These are phyloP conservation scores for Lasiosphaeria ovina DNA, from an alignment of 495 filamentous ascomycete species.

Conservation along the genomic window DNA sequence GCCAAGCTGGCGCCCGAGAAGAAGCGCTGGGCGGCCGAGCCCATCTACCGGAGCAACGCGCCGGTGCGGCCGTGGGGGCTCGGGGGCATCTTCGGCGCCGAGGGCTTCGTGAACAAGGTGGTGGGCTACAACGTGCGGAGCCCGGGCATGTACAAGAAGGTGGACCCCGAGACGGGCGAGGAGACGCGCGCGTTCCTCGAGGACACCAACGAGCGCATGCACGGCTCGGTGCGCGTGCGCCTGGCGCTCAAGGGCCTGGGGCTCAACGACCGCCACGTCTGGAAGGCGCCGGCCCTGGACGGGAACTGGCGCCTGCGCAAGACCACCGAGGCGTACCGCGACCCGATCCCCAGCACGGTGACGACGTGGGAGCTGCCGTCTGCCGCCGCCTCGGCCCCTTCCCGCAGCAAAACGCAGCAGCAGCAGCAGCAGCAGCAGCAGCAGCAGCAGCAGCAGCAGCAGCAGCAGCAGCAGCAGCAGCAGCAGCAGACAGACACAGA, in stretches of 20 bases:
- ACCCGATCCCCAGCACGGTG: slow-evolving; percentile 35
- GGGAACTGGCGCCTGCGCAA: slow-evolving; percentile 40
- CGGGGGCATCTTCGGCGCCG: slow-evolving; percentile 51
- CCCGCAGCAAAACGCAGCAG: not conserved
- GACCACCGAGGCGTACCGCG: slow-evolving; percentile 25
- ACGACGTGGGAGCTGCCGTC: slow-evolving; percentile 34
- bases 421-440: not conserved
- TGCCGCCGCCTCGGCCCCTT: not conserved
- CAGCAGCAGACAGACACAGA: not conserved
- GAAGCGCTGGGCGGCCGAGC: slow-evolving; percentile 43
- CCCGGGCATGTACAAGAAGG: slow-evolving; percentile 57
- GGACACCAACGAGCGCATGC: slow-evolving; percentile 64
- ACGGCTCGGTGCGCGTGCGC: slow-evolving; percentile 59
- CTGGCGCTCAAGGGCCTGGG: slow-evolving; percentile 54
- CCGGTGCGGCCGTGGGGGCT: slow-evolving; percentile 59
- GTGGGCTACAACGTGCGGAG: slow-evolving; percentile 52
- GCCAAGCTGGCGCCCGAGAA: slow-evolving; percentile 14
- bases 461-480: not conserved
- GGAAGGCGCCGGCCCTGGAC: slow-evolving; percentile 52
- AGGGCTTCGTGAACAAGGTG: slow-evolving; percentile 49
- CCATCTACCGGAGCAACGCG: slow-evolving; percentile 47
- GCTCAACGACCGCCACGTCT: slow-evolving; percentile 52
- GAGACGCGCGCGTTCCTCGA: slow-evolving; percentile 45
- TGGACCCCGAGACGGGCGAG: slow-evolving; percentile 49
- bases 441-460: no score